A percentile compares a stretch with the other conserved stretches of the same genome.
Evolutionary conservation across 2,329 filamentous ascomycete genomes (phyloP).

Genomic region (Ceratocystis ficicola): DNA sequence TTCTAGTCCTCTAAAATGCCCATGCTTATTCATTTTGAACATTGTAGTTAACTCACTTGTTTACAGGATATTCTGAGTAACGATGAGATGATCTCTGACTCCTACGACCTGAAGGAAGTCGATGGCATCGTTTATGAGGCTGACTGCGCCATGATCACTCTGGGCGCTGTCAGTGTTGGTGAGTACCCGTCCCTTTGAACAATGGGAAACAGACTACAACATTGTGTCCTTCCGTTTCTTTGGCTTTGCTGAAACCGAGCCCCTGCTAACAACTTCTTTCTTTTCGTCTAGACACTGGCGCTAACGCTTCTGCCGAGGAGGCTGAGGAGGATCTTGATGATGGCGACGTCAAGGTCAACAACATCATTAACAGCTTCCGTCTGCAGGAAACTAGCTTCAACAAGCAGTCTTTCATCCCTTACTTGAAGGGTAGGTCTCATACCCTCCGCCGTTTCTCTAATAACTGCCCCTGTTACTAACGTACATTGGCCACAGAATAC

Average conservation of each 20-base stretch:
- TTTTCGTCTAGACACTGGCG: conserved; percentile 57
- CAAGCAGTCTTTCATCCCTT: conserved; percentile 73
- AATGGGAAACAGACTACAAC: neutral
- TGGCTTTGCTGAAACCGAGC: neutral
- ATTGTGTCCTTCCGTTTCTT: neutral
- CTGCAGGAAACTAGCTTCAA: conserved; percentile 65
- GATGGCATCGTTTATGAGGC: conserved; percentile 77
- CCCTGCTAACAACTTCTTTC: neutral
- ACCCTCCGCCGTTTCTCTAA: neutral
- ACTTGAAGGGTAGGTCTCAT: conserved; percentile 66
- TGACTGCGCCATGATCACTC: conserved; percentile 79
- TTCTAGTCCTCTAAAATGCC: neutral
- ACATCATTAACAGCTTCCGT: conserved; percentile 87
- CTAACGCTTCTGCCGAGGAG: conserved; percentile 94
- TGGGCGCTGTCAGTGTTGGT: conserved; percentile 64
- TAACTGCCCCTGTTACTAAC: neutral
- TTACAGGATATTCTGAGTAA: conserved; percentile 71
- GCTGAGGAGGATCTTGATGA: conserved; percentile 67
- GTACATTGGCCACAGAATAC: conserved; percentile 47
- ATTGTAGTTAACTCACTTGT: conserved; percentile 12
- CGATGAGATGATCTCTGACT: conserved; percentile 96
- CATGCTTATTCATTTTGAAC: neutral
- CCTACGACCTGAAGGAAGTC: conserved; percentile 69
- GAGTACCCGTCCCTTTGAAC: conserved; percentile 30
- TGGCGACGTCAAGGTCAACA: conserved; percentile 62